Percentiles rank a stretch among this genome's conserved stretches.
phyloP scores from a whole-genome alignment of 2,329 filamentous ascomycete species.

The Monilinia aucupariae region DNA sequence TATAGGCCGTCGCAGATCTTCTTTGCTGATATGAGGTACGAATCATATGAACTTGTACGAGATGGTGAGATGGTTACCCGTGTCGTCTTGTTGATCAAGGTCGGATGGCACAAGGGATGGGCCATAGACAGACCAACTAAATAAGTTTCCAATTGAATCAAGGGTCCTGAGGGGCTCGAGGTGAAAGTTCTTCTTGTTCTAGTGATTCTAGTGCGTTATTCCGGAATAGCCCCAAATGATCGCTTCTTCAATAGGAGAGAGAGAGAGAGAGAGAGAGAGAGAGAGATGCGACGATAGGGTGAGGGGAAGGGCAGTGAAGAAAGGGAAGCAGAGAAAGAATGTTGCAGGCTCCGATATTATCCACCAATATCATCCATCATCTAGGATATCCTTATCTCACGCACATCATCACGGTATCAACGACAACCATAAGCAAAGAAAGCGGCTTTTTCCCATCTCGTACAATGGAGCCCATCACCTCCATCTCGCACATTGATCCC shows the following conservation, averaged over 20 bases:
- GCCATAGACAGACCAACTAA: background rate
- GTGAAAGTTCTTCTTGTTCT: background rate
- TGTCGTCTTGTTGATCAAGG: background rate
- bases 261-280: too few species aligned
- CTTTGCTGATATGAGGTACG: background rate
- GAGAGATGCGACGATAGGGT: too few species aligned
- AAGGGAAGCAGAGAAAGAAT: background rate
- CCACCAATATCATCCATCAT: too few species aligned
- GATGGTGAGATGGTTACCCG: background rate
- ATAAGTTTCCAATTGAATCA: background rate
- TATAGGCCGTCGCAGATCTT: constrained; percentile 4
- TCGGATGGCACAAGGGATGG: background rate
- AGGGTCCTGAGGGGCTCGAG: background rate
- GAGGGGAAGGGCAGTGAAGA: background rate
- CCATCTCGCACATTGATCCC: too few species aligned
- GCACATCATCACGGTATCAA: too few species aligned
- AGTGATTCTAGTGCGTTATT: background rate
- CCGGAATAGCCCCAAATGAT: background rate
- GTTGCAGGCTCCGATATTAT: too few species aligned
- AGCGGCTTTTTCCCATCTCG: too few species aligned
- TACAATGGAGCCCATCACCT: too few species aligned
- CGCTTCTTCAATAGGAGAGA: background rate
- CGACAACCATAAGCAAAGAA: too few species aligned
- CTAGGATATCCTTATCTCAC: too few species aligned
- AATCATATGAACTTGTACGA: background rate